phyloP scores from a whole-genome alignment of 1,284 basidiomycete genomes.

The Gomphus sp. region DNA sequence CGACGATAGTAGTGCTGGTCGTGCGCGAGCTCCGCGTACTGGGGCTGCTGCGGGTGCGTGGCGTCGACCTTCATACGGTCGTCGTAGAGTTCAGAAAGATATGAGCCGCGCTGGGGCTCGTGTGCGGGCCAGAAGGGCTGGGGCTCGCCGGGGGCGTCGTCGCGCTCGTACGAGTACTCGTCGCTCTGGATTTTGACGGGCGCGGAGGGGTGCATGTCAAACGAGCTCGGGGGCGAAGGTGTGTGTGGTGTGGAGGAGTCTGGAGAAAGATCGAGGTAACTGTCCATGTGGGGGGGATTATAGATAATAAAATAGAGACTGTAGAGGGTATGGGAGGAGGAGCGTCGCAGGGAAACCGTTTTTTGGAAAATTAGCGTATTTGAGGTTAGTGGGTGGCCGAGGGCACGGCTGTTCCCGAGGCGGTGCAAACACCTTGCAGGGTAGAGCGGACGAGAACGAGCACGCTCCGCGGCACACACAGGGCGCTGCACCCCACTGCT shows the following conservation, averaged over 20 bases:
- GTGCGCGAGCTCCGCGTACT: constrained; percentile 17
- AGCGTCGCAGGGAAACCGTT: neutral
- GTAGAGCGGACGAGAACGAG: neutral
- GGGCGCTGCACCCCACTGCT: no score
- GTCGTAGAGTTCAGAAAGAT: constrained; percentile 59
- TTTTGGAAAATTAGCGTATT: neutral
- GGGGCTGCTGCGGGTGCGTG: constrained; percentile 24
- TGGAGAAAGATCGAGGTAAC: constrained; percentile 41
- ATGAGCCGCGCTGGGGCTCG: constrained; percentile 36
- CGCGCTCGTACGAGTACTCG: constrained; percentile 16
- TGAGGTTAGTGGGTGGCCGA: neutral
- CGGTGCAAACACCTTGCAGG: neutral
- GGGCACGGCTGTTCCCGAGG: constrained; percentile 1
- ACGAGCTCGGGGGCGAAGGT: constrained; percentile 45
- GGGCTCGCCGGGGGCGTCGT: constrained; percentile 21
- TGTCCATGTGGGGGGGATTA: constrained; percentile 37
- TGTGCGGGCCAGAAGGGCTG: constrained; percentile 14
- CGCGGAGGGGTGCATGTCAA: constrained; percentile 35
- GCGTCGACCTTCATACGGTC: constrained; percentile 20
- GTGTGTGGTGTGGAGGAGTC: constrained; percentile 61
- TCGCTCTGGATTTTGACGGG: constrained; percentile 40
- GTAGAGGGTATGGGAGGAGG: neutral
- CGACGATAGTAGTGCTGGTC: constrained; percentile 39
- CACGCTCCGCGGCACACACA: neutral
- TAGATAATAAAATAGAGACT: constrained; percentile 10